phyloP scores from a whole-genome alignment of 805 yeast species.

The Candida sakaeoensis region DNA sequence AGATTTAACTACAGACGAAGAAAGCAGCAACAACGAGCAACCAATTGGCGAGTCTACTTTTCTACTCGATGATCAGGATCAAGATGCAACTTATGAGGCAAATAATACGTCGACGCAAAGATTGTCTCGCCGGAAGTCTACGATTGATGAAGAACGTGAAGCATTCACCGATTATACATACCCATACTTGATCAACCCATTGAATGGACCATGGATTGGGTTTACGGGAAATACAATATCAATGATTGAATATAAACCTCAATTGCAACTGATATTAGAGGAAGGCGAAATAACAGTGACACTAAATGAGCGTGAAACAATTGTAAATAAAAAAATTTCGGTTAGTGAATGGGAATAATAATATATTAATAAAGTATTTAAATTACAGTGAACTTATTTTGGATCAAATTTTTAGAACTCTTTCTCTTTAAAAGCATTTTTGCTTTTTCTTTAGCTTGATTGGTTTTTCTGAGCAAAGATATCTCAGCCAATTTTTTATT shows the following conservation, averaged over 20 bases:
- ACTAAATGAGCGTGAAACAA: constrained; percentile 18
- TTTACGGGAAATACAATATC: constrained; percentile 50
- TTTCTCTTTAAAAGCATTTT: constrained; percentile 1
- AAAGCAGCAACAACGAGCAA: constrained; percentile 14
- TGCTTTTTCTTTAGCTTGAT: constrained; percentile 9
- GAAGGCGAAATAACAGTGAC: constrained; percentile 19
- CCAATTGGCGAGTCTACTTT: constrained; percentile 20
- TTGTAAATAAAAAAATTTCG: constrained; percentile 22
- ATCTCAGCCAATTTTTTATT: constrained; percentile 32
- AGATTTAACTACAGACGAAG: constrained; percentile 4
- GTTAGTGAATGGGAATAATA: constrained; percentile 38
- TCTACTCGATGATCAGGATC: constrained; percentile 9
- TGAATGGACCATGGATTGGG: constrained; percentile 57
- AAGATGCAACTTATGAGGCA: neutral
- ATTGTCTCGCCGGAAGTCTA: constrained; percentile 37
- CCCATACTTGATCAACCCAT: constrained; percentile 43
- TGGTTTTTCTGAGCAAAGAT: constrained; percentile 23
- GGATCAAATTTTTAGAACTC: neutral
- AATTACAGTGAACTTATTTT: neutral
- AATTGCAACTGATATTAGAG: constrained; percentile 14
- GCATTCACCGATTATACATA: constrained; percentile 47
- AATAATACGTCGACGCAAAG: neutral
- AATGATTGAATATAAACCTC: constrained; percentile 28
- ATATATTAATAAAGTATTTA: neutral
- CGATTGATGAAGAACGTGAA: constrained; percentile 57